phyloP scores from a whole-genome alignment of 306 rosid genomes.

The Malus sylvestris region DNA sequence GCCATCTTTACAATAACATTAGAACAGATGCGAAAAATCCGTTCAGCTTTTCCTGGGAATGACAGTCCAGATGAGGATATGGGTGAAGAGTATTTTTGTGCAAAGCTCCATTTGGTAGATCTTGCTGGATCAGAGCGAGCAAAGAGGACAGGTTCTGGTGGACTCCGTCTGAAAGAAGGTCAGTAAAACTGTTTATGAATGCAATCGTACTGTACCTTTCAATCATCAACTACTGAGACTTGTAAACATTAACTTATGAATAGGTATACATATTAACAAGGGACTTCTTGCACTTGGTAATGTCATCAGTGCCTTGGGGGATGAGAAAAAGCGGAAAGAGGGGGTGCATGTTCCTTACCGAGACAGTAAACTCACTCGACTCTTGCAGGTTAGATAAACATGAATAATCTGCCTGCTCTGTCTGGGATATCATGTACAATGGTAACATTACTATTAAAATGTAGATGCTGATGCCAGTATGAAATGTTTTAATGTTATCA shows the following conservation, averaged over 20 bases:
- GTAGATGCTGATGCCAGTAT: not conserved
- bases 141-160: constrained; percentile 75
- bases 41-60: constrained; percentile 42
- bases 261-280: constrained; percentile 78
- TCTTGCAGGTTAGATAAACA: constrained; percentile 61
- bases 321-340: constrained; percentile 80
- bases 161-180: constrained; percentile 80
- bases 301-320: constrained; percentile 81
- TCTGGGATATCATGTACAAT: not conserved
- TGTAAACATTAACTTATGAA: constrained; percentile 12
- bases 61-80: constrained; percentile 63
- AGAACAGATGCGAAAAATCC: constrained; percentile 72
- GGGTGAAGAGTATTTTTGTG: constrained; percentile 80
- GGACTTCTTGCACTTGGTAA: constrained; percentile 92
- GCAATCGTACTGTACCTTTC: constrained; percentile 1
- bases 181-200: constrained; percentile 9
- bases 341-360: constrained; percentile 75
- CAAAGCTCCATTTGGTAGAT: constrained; percentile 85
- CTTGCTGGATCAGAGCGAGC: constrained; percentile 91
- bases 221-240: not conserved
- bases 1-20: constrained; percentile 87
- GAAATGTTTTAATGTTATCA: not conserved
- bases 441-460: not conserved
- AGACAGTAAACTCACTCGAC: constrained; percentile 88
- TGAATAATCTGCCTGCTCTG: constrained; percentile 5